Evolutionary conservation across 345 rosid species (phyloP).

Genomic region (Geranium brycei): DNA sequence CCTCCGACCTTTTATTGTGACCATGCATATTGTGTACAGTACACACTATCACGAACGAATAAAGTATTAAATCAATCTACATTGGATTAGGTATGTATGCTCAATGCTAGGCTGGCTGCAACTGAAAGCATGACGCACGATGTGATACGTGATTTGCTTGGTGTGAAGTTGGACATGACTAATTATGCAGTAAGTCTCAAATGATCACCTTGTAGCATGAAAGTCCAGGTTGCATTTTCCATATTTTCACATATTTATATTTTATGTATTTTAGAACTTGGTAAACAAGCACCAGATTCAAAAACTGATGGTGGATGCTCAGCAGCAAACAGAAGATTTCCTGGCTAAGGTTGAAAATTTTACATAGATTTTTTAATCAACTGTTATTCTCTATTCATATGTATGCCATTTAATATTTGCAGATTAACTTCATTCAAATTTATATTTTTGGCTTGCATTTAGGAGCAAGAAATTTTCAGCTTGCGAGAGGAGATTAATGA

Average conservation of each 20-base stretch:
- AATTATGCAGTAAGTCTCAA: conserved; percentile 64
- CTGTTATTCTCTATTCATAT: not conserved
- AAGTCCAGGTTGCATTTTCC: conserved; percentile 4
- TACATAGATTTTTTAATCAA: not conserved
- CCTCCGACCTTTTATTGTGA: not conserved
- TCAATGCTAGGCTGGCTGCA: conserved; percentile 71
- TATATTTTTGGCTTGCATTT: not conserved
- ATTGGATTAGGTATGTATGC: conserved; percentile 48
- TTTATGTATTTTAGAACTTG: conserved; percentile 42
- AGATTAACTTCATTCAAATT: not conserved
- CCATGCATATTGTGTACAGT: not conserved
- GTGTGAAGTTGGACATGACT: conserved; percentile 74
- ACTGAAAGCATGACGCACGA: conserved; percentile 97
- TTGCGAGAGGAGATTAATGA: conserved; percentile 40
- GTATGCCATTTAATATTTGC: not conserved
- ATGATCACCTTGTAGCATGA: not conserved
- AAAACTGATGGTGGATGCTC: conserved; percentile 54
- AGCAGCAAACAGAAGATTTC: conserved; percentile 52
- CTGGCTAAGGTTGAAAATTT: conserved; percentile 40
- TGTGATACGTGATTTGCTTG: conserved; percentile 84
- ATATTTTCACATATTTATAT: conserved; percentile 2
- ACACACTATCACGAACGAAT: not conserved
- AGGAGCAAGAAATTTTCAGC: conserved; percentile 61
- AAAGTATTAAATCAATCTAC: not conserved
- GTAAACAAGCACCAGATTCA: conserved; percentile 64